A percentile compares a stretch with the other conserved stretches of the same genome.
Evolutionary conservation across 768 basidiomycete genomes (phyloP).

Genomic region (Rossbeevera mucosa): DNA sequence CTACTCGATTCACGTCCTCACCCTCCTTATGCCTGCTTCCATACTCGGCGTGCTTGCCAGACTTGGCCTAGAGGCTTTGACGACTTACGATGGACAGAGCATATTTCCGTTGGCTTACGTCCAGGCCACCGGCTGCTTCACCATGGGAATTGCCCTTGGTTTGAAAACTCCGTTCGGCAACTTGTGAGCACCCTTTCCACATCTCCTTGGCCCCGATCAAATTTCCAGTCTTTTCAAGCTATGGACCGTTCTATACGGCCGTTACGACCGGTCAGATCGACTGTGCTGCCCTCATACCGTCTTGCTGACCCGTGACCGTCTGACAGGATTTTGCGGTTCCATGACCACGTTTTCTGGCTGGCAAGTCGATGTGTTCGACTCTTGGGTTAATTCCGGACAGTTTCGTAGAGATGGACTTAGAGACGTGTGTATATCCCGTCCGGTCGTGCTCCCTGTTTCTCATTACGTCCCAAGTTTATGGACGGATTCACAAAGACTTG

Average conservation of each 20-base stretch:
- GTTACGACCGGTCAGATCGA: slow-evolving; percentile 67
- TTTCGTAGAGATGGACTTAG: slow-evolving; percentile 60
- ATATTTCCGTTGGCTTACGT: slow-evolving; percentile 83
- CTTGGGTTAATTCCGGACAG: slow-evolving; percentile 69
- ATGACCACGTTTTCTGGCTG: slow-evolving; percentile 95
- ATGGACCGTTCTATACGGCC: slow-evolving; percentile 84
- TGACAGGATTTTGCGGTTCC: slow-evolving; percentile 86
- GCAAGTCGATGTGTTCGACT: slow-evolving; percentile 83
- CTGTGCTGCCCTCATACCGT: neutral
- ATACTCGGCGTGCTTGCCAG: slow-evolving; percentile 82
- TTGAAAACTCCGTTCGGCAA: slow-evolving; percentile 67
- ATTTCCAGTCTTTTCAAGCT: slow-evolving; percentile 43
- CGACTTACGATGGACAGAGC: slow-evolving; percentile 64
- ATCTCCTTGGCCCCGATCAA: slow-evolving; percentile 2
- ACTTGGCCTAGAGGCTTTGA: slow-evolving; percentile 71
- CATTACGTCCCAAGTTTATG: slow-evolving; percentile 54
- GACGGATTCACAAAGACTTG: slow-evolving; percentile 80
- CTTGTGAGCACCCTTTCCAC: slow-evolving; percentile 54
- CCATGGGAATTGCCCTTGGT: slow-evolving; percentile 81
- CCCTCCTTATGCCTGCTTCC: slow-evolving; percentile 74
- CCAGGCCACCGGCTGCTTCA: slow-evolving; percentile 82
- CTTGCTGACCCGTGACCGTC: neutral
- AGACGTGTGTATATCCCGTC: slow-evolving; percentile 48
- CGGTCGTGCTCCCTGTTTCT: neutral
- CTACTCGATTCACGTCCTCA: slow-evolving; percentile 58